Evolutionary conservation across 805 yeast species (phyloP).

Genomic region (Yamadazyma akitaensis): DNA sequence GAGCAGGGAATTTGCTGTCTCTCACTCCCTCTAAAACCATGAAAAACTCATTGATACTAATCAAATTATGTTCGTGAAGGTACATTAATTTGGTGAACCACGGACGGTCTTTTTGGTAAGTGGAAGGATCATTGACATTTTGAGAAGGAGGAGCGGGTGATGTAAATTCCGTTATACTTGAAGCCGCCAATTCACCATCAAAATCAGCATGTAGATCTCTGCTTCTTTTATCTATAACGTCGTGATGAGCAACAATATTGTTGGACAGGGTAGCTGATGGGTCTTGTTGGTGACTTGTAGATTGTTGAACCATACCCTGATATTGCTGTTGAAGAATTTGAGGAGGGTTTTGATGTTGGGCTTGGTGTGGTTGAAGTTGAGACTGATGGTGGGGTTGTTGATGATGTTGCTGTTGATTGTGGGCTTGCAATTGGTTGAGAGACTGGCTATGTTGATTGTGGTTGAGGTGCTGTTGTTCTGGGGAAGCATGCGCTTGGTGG

Average conservation of each 20-base stretch:
- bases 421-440: no score
- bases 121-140: not conserved
- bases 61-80: slow-evolving; percentile 24
- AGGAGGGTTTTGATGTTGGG: slow-evolving; percentile 16
- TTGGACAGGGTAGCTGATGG: not conserved
- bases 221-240: slow-evolving; percentile 2
- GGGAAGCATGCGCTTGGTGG: not conserved
- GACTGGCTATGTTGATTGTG: not conserved
- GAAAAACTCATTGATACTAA: slow-evolving; percentile 30
- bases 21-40: slow-evolving; percentile 34
- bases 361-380: not conserved
- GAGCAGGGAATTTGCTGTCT: slow-evolving; percentile 34
- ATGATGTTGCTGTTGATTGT: not conserved
- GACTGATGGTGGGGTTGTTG: not conserved
- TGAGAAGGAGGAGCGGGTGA: not conserved
- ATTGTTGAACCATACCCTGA: not conserved
- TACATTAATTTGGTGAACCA: slow-evolving; percentile 35
- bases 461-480: not conserved
- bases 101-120: slow-evolving; percentile 32
- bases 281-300: not conserved
- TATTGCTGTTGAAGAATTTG: slow-evolving; percentile 11
- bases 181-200: slow-evolving; percentile 8
- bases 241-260: not conserved
- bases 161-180: slow-evolving; percentile 4
- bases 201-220: slow-evolving; percentile 10